Evolutionary conservation across 257 asterid species (phyloP).

Genomic region (Plantago ovata): DNA sequence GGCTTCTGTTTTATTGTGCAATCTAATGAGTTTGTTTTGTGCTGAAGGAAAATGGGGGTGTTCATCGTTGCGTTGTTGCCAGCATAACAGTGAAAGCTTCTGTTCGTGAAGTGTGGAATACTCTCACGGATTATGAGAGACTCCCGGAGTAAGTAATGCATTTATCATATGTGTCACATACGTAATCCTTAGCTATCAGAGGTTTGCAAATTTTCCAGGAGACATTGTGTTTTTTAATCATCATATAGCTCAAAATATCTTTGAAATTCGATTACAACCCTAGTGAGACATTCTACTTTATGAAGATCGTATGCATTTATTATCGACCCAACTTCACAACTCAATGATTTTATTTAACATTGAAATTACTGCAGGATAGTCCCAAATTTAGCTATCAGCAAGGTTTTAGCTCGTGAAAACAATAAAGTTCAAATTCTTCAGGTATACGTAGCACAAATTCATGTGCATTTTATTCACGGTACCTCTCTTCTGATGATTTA

Average conservation of each 20-base stretch:
- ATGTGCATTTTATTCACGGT: background rate
- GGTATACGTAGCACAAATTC: constrained; percentile 34
- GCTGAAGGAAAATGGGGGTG: constrained; percentile 94
- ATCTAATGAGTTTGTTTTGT: constrained; percentile 28
- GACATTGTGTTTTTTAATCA: background rate
- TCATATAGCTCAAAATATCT: constrained; percentile 8
- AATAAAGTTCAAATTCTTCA: constrained; percentile 90
- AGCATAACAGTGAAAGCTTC: constrained; percentile 92
- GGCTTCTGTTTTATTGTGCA: constrained; percentile 12
- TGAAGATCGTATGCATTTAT: constrained; percentile 7
- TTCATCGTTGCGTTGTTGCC: constrained; percentile 89
- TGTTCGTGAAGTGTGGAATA: constrained; percentile 82
- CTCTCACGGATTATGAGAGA: constrained; percentile 81
- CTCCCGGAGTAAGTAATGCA: constrained; percentile 74
- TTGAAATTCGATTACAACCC: background rate
- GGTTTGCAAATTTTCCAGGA: background rate
- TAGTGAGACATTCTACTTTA: background rate
- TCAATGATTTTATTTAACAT: background rate
- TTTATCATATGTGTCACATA: too few species aligned
- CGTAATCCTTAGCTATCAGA: background rate
- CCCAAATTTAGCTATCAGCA: constrained; percentile 96
- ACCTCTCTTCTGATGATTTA: background rate
- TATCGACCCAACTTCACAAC: too few species aligned
- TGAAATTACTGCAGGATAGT: constrained; percentile 67
- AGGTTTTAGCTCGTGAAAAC: constrained; percentile 82